phyloP scores from a whole-genome alignment of 371 early-diverging fungal genomes.

The Mortierella sp. region DNA sequence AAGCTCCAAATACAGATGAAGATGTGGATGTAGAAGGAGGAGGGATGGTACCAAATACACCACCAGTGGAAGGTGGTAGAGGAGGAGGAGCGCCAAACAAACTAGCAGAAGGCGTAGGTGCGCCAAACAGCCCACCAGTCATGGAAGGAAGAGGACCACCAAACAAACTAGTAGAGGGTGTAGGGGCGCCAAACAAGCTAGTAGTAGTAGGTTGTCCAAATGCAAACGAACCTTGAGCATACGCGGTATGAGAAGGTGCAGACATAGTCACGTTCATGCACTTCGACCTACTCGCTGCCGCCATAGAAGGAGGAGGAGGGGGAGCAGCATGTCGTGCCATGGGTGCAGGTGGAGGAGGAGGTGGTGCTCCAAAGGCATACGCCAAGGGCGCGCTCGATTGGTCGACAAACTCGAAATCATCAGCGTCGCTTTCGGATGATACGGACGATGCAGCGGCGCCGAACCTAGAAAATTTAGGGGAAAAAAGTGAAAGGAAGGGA shows the following conservation, averaged over 20 bases:
- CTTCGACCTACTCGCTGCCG: no score
- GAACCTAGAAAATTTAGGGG: no score
- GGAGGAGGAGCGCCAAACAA: background rate
- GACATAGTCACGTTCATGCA: no score
- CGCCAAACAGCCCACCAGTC: slow-evolving; percentile 6
- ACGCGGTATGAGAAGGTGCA: background rate
- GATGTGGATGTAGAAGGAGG: background rate
- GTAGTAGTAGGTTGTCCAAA: background rate
- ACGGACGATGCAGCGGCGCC: background rate
- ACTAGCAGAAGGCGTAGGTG: background rate
- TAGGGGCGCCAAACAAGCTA: background rate
- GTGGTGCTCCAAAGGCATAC: no score
- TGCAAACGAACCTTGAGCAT: no score
- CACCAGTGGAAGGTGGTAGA: background rate
- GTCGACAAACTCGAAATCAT: slow-evolving; percentile 8
- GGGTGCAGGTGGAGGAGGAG: no score
- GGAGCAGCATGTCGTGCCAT: no score
- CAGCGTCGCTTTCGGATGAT: background rate
- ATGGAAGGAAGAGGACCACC: background rate
- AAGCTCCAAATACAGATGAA: background rate
- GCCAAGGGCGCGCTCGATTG: no score
- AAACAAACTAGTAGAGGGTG: background rate
- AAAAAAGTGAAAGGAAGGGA: no score
- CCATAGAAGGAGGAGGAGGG: background rate
- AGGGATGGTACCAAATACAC: background rate